Base-by-base conservation (phyloP, 2,329 filamentous ascomycete species). In the Claviceps pazoutovae region DNA sequence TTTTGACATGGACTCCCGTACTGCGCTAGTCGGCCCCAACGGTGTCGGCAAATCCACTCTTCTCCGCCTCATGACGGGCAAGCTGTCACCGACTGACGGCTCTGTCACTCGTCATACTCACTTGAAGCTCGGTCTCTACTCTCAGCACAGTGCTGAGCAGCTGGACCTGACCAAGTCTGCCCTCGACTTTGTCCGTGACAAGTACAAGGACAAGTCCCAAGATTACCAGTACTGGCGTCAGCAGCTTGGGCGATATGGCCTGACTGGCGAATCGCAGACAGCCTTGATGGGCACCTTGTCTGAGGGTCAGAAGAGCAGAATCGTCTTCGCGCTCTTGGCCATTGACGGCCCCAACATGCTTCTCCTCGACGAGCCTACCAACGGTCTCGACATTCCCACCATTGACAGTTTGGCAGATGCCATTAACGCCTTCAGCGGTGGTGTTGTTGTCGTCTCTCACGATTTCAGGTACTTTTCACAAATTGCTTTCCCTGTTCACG, bases 171-270 rank as follows among this genome's bases (percentile, higher is more conserved):
- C 89, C 71, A 98, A 98, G 79, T 96, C 89, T 46, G 84, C 93
- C 8, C 82, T 98, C 51, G 94, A 98, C 71, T 98, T 98, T 66
- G 91, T 97, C 56, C 86, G 93, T 57, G 91, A 97, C 74, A 95
- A 91, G 77, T 97, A 95, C 75, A 71, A 76, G 44, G 76, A 83
- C 58, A 88, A 91, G 73, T 89, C 83, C 51, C 93, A 98, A 69
- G 93, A 98, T 68, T 95, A 95, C 77, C 93, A 98, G 74, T 98
- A 93, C 82, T 98, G 93, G 93, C 83, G 93, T 66, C 91, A 96
- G 73, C 89, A 95, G 74, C 86, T 98, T 39, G 93, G 93, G 63
- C 81, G 84, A 59, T 98, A 98, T 69, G 94, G 94, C 68, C 80
- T 98, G 58, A 86, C 82, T 53, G 94, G 94, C 68, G 89, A 97